Evolutionary conservation across 192 early-diverging fungal genomes (phyloP), one percentile per base, ranked within the genome.

Genomic region (Coemansia sp.): DNA sequence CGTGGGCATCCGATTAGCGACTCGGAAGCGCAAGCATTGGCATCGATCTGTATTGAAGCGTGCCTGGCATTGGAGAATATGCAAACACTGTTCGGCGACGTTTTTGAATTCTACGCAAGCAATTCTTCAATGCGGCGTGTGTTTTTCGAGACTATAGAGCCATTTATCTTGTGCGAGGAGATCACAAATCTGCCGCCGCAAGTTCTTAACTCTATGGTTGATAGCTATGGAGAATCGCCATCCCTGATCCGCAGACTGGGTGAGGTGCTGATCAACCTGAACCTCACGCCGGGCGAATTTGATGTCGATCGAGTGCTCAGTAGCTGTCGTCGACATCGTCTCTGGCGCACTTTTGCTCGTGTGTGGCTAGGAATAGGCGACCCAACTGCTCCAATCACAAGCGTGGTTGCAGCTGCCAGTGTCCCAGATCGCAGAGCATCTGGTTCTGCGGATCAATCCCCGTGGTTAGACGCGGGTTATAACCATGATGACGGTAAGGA

Each of bases 311-410:
- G 67, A 5, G 79, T 82, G 14, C 60, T 82, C 32, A 59, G 46
- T 33, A 77, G 68, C 36, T 82, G 79, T 29, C 74, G 68, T 22
- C 32, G 51, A 14, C 71, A 74, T 61, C 67, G 62, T 6, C 64
- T 82, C 32, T 82, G 79, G 79, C 63, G 79, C n/a, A 77, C 79
- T 25, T 82, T 76, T 74, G 74, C 79, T n/a, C 74, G 79, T 11
- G 79, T 82, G 3, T 82, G 79, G 79, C 62, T 82, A 25, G 59
- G 62, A 46, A 63, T 77, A 71, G 74, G 74, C 54, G 79, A 82
- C 36, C 78, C 78, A 5, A 50, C 69, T 33, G 70, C 78, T 21
- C 72, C 78, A 17, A 51, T 80, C 19, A 62, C 50, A 33, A 59
- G 59, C 32, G 75, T 74, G 25, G 31, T 80, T 17, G 23, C 57